Evolutionary conservation across 2,329 filamentous ascomycete genomes (phyloP).

Genomic region (Colletotrichum lini): DNA sequence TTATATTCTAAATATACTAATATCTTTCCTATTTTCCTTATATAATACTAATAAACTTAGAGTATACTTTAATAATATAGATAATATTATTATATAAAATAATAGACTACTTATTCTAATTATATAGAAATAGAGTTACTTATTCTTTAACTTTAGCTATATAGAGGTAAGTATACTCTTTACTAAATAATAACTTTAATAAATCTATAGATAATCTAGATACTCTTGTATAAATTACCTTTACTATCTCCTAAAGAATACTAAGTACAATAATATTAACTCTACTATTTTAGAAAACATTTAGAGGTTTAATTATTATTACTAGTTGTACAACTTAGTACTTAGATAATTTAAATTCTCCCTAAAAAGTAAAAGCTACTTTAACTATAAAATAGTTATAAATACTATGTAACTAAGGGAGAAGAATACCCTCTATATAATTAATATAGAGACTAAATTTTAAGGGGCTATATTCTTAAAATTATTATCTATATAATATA

Average conservation of each 20-base stretch:
- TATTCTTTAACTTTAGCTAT: neutral
- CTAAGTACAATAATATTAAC: neutral
- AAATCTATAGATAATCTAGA: neutral
- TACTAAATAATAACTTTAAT: neutral
- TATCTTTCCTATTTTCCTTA: too few relatives aligned
- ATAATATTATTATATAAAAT: neutral
- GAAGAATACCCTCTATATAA: neutral
- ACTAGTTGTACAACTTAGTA: neutral
- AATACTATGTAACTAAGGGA: neutral
- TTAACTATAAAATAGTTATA: conserved; percentile 2
- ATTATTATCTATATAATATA: too few relatives aligned
- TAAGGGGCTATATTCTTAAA: too few relatives aligned
- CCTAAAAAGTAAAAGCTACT: neutral
- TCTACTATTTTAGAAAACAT: neutral
- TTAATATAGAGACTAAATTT: too few relatives aligned
- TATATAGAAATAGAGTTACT: neutral
- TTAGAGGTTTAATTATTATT: neutral
- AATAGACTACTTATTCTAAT: neutral
- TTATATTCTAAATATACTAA: too few relatives aligned
- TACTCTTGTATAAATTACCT: neutral
- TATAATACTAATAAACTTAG: too few relatives aligned
- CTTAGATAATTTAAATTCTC: neutral
- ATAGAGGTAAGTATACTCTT: neutral
- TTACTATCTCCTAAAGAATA: neutral
- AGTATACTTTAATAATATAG: neutral